phyloP scores from a whole-genome alignment of 2,329 filamentous ascomycete genomes.

The Spiromastix sp. region DNA sequence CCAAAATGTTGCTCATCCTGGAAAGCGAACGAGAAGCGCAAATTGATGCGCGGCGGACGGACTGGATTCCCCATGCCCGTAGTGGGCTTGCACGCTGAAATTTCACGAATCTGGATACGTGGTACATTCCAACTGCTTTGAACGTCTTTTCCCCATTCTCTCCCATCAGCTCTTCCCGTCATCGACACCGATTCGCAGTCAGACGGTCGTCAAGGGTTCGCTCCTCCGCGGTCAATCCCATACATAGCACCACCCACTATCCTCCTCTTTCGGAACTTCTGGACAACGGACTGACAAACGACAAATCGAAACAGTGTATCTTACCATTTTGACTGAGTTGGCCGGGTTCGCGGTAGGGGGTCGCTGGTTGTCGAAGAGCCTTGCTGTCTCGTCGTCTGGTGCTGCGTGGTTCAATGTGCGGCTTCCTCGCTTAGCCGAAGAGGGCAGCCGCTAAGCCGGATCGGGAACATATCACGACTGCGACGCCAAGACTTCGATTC shows the following conservation, averaged over 20 bases:
- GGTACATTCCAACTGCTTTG: too few species aligned
- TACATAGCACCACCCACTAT: slow-evolving; percentile 8
- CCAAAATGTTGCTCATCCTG: too few species aligned
- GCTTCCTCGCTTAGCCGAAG: slow-evolving; percentile 37
- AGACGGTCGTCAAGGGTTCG: background rate
- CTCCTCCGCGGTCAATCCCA: background rate
- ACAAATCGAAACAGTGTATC: slow-evolving; percentile 12
- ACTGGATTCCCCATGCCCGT: too few species aligned
- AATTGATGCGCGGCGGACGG: too few species aligned
- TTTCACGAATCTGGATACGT: too few species aligned
- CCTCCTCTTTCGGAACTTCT: slow-evolving; percentile 13
- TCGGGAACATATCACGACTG: slow-evolving; percentile 13
- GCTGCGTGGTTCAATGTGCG: slow-evolving; percentile 30
- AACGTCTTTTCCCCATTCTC: background rate
- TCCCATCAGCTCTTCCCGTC: background rate
- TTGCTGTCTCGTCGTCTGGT: slow-evolving; percentile 31
- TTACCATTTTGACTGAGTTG: slow-evolving; percentile 40
- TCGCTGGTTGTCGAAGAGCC: slow-evolving; percentile 14
- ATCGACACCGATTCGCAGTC: background rate
- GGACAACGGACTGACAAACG: slow-evolving; percentile 5
- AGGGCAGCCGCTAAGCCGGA: slow-evolving; percentile 9
- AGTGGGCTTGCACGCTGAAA: too few species aligned
- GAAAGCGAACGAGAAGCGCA: too few species aligned
- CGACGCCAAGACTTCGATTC: too few species aligned
- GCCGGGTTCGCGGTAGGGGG: slow-evolving; percentile 27